These are phyloP conservation scores for Friedmanniomyces simplex DNA, from an alignment of 495 filamentous ascomycete species.

Conservation along the genomic window DNA sequence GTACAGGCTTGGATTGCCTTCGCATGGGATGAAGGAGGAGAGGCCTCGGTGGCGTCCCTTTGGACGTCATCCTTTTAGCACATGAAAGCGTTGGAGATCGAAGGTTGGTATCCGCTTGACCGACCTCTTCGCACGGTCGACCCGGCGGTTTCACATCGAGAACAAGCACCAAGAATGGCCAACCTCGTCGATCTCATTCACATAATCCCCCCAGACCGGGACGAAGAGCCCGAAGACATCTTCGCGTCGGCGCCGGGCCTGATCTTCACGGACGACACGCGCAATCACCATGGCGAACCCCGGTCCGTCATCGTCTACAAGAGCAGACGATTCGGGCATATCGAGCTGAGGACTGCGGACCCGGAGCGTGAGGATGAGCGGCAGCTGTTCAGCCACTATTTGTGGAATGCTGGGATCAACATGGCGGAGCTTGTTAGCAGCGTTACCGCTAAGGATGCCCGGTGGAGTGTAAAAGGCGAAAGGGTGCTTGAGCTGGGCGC, in stretches of 20 bases:
- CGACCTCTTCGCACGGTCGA: not conserved
- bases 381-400: constrained; percentile 65
- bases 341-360: constrained; percentile 44
- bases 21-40: not conserved
- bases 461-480: constrained; percentile 44
- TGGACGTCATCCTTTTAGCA: too few relatives aligned
- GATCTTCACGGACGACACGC: constrained; percentile 68
- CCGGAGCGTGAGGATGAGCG: constrained; percentile 47
- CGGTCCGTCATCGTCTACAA: constrained; percentile 53
- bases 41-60: not conserved
- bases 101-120: not conserved
- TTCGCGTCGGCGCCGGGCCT: constrained; percentile 52
- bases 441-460: constrained; percentile 19
- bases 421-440: constrained; percentile 58
- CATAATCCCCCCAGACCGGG: constrained; percentile 9
- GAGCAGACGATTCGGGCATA: constrained; percentile 33
- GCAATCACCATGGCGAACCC: constrained; percentile 64
- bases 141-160: not conserved
- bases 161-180: not conserved
- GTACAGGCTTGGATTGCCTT: not conserved
- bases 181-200: constrained; percentile 16
- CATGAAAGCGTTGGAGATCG: too few relatives aligned
- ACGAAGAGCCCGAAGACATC: constrained; percentile 50
- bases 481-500: constrained; percentile 51
- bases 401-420: constrained; percentile 75